phyloP scores from a whole-genome alignment of 2,329 filamentous ascomycete species.

The Scedosporium minutisporum region DNA sequence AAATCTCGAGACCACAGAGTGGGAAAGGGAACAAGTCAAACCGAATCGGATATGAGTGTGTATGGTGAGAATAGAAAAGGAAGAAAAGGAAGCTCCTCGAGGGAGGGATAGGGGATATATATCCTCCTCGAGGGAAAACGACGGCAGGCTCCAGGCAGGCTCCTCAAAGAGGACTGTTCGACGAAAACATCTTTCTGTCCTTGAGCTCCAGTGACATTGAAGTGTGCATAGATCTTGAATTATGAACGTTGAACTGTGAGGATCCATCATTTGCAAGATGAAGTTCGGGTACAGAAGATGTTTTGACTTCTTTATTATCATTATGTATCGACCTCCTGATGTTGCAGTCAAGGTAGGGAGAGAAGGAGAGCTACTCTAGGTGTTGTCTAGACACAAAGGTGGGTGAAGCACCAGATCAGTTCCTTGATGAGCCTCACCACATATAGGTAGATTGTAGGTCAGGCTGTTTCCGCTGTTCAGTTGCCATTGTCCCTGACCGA shows the following conservation, averaged over 20 bases:
- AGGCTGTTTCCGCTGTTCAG: too few species aligned
- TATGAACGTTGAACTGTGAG: too few species aligned
- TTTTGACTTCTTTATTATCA: neutral
- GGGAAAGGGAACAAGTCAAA: neutral
- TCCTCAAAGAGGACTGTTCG: neutral
- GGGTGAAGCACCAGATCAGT: neutral
- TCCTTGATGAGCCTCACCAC: neutral
- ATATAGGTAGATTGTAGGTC: too few species aligned
- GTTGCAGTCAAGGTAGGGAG: neutral
- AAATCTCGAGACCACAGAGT: neutral
- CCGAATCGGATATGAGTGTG: neutral
- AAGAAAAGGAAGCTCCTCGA: neutral
- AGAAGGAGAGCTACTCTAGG: neutral
- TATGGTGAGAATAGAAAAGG: neutral
- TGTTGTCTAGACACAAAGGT: neutral
- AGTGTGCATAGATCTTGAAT: too few species aligned
- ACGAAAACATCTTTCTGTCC: neutral
- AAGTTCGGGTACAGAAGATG: neutral
- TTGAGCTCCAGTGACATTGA: neutral
- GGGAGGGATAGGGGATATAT: neutral
- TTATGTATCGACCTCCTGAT: neutral
- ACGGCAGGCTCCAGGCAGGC: neutral
- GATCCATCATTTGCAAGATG: neutral
- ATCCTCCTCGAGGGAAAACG: neutral
- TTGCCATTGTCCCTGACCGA: too few species aligned